These are phyloP conservation scores for Holtermannia corniformis DNA, from an alignment of 768 basidiomycete species.

Conservation along the genomic window DNA sequence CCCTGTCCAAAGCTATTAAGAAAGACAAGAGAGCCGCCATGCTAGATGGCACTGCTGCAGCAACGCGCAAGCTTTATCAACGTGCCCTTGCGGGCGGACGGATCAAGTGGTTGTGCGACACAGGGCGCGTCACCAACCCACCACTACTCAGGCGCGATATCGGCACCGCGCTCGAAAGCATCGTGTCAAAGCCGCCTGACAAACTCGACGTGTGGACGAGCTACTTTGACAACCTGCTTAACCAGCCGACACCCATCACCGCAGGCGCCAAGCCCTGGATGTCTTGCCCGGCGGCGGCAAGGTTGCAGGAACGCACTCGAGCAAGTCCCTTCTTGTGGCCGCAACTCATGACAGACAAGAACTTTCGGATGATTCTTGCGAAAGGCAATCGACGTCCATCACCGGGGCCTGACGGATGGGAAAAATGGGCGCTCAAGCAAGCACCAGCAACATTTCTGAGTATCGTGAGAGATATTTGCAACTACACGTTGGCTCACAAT, in stretches of 20 bases:
- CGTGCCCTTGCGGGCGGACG: neutral
- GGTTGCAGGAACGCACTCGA: neutral
- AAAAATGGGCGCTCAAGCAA: slow-evolving; percentile 10
- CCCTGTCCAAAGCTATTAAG: neutral
- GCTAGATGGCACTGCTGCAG: neutral
- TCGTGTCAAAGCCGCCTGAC: neutral
- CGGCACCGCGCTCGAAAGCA: neutral
- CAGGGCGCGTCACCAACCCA: slow-evolving; percentile 5
- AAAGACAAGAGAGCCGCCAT: too few relatives aligned
- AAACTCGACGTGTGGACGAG: neutral
- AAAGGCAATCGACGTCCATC: slow-evolving; percentile 9
- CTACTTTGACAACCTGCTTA: neutral
- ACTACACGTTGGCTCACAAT: slow-evolving; percentile 8
- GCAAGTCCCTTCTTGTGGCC: slow-evolving; percentile 3
- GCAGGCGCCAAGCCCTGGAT: slow-evolving; percentile 1
- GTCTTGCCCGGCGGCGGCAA: neutral
- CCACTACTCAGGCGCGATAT: neutral
- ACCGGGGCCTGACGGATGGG: slow-evolving; percentile 12
- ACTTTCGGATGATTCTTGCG: neutral
- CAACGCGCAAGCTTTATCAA: neutral
- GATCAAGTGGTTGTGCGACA: slow-evolving; percentile 4
- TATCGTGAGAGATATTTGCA: neutral
- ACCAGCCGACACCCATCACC: neutral
- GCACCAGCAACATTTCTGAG: neutral
- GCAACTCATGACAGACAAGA: neutral